Conservation (phyloP, 2,329 filamentous ascomycete genomes). For the Paracamarosporium sp. region DNA sequence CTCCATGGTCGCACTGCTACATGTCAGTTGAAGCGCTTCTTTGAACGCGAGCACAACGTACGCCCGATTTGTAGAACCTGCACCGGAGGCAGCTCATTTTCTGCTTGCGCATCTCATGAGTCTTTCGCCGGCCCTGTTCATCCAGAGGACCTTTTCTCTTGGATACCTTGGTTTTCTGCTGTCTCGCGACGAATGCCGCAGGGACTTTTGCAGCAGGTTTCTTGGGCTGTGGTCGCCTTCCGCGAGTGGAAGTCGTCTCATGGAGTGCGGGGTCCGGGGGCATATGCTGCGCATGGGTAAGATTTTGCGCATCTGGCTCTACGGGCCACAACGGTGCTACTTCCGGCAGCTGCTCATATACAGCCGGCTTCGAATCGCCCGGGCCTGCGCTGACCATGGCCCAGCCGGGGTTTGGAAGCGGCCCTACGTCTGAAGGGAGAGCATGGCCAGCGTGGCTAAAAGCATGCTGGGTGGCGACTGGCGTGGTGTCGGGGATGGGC, state of each 20-base stretch:
- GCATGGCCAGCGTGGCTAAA: constrained; percentile 19
- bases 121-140: constrained; percentile 37
- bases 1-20: constrained; percentile 38
- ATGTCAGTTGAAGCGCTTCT: constrained; percentile 2
- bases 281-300: constrained; percentile 18
- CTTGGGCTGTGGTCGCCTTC: constrained; percentile 19
- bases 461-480: constrained; percentile 21
- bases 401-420: constrained; percentile 8
- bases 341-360: constrained; percentile 19
- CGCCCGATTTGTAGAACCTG: constrained; percentile 43
- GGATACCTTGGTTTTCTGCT: constrained; percentile 41
- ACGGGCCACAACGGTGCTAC: constrained; percentile 27
- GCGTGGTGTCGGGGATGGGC: constrained; percentile 13
- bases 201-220: constrained; percentile 38
- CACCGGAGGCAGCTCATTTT: constrained; percentile 42
- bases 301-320: constrained; percentile 18
- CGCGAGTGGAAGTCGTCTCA: constrained; percentile 7
- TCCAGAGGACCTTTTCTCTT: constrained; percentile 37
- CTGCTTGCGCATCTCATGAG: constrained; percentile 43
- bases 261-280: constrained; percentile 16
- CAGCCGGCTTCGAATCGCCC: background rate
- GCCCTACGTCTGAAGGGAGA: constrained; percentile 14
- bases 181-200: constrained; percentile 40
- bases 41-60: constrained; percentile 15
- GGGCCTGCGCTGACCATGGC: constrained; percentile 1